phyloP scores from a whole-genome alignment of 2,329 filamentous ascomycete genomes.

The Calonectria ilicicola region DNA sequence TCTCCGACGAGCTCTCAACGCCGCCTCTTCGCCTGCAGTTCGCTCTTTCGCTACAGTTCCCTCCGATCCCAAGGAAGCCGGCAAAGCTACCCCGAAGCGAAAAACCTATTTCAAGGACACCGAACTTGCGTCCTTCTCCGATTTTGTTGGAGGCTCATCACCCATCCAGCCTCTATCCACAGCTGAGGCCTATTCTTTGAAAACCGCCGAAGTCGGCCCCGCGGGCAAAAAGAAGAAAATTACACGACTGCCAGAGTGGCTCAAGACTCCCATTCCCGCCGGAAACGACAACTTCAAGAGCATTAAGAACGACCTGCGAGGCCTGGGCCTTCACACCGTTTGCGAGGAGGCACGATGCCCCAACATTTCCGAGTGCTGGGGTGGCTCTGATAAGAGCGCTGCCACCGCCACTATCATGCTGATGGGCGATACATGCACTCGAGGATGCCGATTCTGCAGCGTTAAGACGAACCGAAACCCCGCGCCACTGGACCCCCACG shows the following conservation, averaged over 20 bases:
- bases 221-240: slow-evolving; percentile 72
- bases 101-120: slow-evolving; percentile 71
- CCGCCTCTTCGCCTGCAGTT: slow-evolving; percentile 43
- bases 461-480: slow-evolving; percentile 88
- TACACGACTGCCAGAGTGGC: slow-evolving; percentile 87
- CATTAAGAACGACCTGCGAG: slow-evolving; percentile 93
- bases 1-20: slow-evolving; percentile 54
- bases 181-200: slow-evolving; percentile 69
- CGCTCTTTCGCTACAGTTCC: slow-evolving; percentile 63
- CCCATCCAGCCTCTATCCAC: slow-evolving; percentile 57
- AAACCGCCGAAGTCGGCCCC: slow-evolving; percentile 74
- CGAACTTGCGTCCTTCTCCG: slow-evolving; percentile 66
- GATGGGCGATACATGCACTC: slow-evolving; percentile 98
- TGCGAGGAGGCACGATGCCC: slow-evolving; percentile 98
- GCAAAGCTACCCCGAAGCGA: slow-evolving; percentile 42
- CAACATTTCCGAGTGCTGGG: slow-evolving; percentile 99
- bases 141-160: slow-evolving; percentile 64
- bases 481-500: slow-evolving; percentile 89
- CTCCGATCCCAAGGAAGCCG: slow-evolving; percentile 44
- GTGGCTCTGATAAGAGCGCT: slow-evolving; percentile 85
- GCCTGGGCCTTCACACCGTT: slow-evolving; percentile 91
- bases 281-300: slow-evolving; percentile 88
- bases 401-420: slow-evolving; percentile 99
- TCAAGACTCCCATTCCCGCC: slow-evolving; percentile 94
- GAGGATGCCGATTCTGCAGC: slow-evolving; percentile 95